phyloP scores from a whole-genome alignment of 2,329 filamentous ascomycete species.

The Cladosporium colombiae region DNA sequence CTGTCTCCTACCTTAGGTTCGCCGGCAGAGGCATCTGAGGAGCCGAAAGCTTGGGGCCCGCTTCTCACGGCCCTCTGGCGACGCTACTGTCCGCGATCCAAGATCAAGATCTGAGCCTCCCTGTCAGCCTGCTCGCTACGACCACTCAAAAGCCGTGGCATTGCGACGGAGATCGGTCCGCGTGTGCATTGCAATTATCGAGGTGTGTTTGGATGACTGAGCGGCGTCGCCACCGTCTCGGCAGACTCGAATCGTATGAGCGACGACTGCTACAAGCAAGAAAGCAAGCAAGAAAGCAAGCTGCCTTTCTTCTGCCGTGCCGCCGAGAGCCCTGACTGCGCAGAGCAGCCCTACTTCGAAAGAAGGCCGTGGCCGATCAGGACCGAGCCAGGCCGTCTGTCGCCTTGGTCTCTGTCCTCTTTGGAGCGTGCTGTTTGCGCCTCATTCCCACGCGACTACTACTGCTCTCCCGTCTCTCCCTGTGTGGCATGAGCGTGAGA shows the following conservation, averaged over 20 bases:
- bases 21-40: neutral
- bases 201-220: neutral
- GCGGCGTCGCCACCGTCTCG: neutral
- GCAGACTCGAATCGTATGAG: neutral
- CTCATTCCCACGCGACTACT: neutral
- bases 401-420: neutral
- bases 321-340: neutral
- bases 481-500: neutral
- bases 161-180: conserved; percentile 9
- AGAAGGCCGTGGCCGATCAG: neutral
- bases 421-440: neutral
- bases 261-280: neutral
- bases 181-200: neutral
- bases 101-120: conserved; percentile 4
- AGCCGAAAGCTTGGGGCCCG: conserved; percentile 11
- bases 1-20: neutral
- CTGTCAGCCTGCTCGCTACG: neutral
- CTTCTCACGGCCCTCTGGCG: neutral
- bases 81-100: neutral
- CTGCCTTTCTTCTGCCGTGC: neutral
- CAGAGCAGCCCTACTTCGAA: neutral
- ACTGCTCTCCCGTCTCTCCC: neutral
- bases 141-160: conserved; percentile 2
- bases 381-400: neutral
- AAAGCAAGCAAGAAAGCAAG: neutral